These are phyloP conservation scores for Gossypium davidsonii DNA, from an alignment of 441 rosid genomes.

Conservation along the genomic window DNA sequence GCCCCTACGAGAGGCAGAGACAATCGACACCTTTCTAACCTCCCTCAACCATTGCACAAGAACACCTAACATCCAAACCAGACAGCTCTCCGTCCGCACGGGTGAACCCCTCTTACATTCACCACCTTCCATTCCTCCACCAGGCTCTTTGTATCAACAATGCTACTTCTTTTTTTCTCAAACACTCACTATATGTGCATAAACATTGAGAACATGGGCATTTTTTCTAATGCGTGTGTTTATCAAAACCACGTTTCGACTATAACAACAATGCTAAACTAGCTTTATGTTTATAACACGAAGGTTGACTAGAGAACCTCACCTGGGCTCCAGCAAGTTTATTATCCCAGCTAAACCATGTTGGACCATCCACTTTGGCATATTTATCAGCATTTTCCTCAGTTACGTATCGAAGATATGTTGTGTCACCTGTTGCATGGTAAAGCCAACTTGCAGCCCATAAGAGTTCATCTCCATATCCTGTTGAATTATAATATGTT, in stretches of 20 bases:
- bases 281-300: background rate
- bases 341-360: conserved; percentile 96
- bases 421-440: conserved; percentile 67
- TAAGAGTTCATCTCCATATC: conserved; percentile 75
- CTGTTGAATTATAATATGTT: conserved; percentile 68
- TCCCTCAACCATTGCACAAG: too few relatives aligned
- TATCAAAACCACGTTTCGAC: too few relatives aligned
- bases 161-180: too few relatives aligned
- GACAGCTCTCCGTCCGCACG: too few relatives aligned
- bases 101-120: too few relatives aligned
- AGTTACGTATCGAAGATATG: conserved; percentile 65
- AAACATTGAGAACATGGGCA: background rate
- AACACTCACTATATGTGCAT: background rate
- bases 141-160: too few relatives aligned
- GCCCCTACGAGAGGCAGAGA: too few relatives aligned
- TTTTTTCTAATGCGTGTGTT: background rate
- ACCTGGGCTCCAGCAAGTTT: conserved; percentile 94
- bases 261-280: background rate
- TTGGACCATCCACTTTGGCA: conserved; percentile 71
- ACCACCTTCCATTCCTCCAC: too few relatives aligned
- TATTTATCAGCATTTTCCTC: conserved; percentile 47
- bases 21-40: too few relatives aligned
- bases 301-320: conserved; percentile 14
- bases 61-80: too few relatives aligned
- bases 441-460: conserved; percentile 97